Evolutionary conservation across 2,329 filamentous ascomycete genomes (phyloP).

Genomic region (Zymoseptoria ardabiliae): DNA sequence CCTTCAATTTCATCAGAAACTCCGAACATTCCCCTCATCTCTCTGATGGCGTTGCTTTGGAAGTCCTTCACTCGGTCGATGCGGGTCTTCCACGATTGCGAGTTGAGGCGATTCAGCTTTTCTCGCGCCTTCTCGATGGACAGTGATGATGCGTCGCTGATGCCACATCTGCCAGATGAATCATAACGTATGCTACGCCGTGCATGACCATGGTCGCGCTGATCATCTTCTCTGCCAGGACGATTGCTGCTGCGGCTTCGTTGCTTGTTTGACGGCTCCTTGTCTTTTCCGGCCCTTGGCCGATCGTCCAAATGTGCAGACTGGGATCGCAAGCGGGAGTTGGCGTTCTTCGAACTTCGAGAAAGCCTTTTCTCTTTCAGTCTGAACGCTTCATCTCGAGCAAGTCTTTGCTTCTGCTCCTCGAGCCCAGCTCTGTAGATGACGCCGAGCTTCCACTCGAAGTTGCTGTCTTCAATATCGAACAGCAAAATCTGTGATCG

Average conservation of each 20-base stretch:
- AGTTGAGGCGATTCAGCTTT: conserved; percentile 70
- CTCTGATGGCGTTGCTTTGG: conserved; percentile 66
- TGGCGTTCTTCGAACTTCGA: conserved; percentile 46
- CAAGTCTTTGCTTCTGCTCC: conserved; percentile 83
- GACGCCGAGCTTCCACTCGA: conserved; percentile 92
- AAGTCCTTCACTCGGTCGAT: conserved; percentile 70
- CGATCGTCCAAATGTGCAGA: conserved; percentile 44
- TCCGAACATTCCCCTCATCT: conserved; percentile 73
- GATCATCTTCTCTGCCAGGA: conserved; percentile 12
- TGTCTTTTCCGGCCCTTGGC: conserved; percentile 26
- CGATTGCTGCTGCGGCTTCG: conserved; percentile 34
- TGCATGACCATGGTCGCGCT: conserved; percentile 12
- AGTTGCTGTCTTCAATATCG: conserved; percentile 89
- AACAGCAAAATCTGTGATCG: conserved; percentile 77
- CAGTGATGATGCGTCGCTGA: conserved; percentile 66
- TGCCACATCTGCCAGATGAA: conserved; percentile 63
- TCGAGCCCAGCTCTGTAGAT: conserved; percentile 85
- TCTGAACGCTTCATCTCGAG: conserved; percentile 81
- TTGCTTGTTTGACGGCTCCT: conserved; percentile 14
- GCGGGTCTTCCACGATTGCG: conserved; percentile 83
- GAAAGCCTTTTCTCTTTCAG: conserved; percentile 83
- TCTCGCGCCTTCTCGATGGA: conserved; percentile 69
- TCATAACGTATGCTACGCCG: conserved; percentile 59
- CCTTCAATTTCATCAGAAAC: conserved; percentile 76
- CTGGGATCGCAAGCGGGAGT: conserved; percentile 46